Percentiles rank a stretch among this genome's conserved stretches.
phyloP scores from a whole-genome alignment of 306 rosid genomes.

The Trichosanthes truncata region DNA sequence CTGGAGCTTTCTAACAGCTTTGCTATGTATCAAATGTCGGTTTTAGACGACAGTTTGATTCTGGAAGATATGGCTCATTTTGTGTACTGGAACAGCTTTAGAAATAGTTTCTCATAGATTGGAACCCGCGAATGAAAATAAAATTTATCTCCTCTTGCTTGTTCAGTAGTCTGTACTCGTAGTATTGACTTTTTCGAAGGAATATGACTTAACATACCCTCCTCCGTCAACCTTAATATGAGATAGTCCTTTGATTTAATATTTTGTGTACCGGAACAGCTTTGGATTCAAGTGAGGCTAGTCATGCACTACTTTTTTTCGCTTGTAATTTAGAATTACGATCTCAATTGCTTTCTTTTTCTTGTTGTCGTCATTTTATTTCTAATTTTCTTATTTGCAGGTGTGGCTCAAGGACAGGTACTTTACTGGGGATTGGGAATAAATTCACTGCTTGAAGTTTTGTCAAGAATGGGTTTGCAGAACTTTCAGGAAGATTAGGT shows the following conservation, averaged over 20 bases:
- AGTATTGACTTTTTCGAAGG: not conserved
- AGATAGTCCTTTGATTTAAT: not conserved
- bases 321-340: not conserved
- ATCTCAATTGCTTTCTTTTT: not conserved
- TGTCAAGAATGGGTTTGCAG: not conserved
- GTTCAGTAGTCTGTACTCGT: not conserved
- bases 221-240: not conserved
- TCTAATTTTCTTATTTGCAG: not conserved
- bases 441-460: not conserved
- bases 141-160: not conserved
- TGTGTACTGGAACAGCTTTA: not conserved
- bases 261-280: not conserved
- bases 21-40: too few species aligned
- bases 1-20: not conserved
- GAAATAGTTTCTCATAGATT: not conserved
- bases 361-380: not conserved
- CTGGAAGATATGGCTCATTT: not conserved
- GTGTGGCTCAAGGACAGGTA: not conserved
- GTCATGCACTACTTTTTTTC: not conserved
- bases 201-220: not conserved
- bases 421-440: not conserved
- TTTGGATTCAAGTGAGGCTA: not conserved
- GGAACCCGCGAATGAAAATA: not conserved
- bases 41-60: not conserved
- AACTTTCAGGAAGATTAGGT: conserved; percentile 3